phyloP scores from a whole-genome alignment of 495 filamentous ascomycete genomes.

The Daldinia concentrica region DNA sequence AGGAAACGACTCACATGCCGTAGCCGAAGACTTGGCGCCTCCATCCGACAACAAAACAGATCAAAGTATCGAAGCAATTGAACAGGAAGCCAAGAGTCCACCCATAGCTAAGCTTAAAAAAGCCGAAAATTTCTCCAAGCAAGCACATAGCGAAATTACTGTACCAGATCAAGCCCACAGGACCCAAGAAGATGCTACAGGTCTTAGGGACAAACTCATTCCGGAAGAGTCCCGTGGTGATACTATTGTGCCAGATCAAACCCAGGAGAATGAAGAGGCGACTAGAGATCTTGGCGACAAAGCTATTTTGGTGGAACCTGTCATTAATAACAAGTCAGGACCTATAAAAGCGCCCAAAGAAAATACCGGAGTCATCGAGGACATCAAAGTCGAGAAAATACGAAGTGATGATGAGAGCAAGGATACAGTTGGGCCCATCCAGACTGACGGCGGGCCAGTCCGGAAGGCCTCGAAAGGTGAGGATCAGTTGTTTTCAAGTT shows the following conservation, averaged over 20 bases:
- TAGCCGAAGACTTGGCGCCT: neutral
- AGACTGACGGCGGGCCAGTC: conserved; percentile 46
- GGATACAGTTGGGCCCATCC: conserved; percentile 50
- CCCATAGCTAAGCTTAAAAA: neutral
- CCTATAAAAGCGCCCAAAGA: conserved; percentile 29
- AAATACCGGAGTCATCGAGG: neutral
- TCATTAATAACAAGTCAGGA: conserved; percentile 13
- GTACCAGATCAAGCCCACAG: neutral
- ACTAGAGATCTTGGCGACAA: neutral
- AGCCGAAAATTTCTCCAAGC: neutral
- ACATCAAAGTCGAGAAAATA: conserved; percentile 18
- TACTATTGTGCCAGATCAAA: neutral
- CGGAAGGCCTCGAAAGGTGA: conserved; percentile 52
- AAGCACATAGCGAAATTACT: neutral
- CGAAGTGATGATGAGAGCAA: conserved; percentile 49
- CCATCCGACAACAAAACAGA: neutral
- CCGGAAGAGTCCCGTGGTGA: neutral
- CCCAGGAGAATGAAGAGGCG: neutral
- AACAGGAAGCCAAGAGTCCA: neutral
- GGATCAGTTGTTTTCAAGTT: conserved; percentile 44
- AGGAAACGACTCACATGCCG: neutral
- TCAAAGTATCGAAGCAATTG: neutral
- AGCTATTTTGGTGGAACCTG: neutral
- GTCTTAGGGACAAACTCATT: neutral
- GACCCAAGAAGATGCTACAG: neutral